phyloP scores from a whole-genome alignment of 2,329 filamentous ascomycete species.

The Penicillium carneum region DNA sequence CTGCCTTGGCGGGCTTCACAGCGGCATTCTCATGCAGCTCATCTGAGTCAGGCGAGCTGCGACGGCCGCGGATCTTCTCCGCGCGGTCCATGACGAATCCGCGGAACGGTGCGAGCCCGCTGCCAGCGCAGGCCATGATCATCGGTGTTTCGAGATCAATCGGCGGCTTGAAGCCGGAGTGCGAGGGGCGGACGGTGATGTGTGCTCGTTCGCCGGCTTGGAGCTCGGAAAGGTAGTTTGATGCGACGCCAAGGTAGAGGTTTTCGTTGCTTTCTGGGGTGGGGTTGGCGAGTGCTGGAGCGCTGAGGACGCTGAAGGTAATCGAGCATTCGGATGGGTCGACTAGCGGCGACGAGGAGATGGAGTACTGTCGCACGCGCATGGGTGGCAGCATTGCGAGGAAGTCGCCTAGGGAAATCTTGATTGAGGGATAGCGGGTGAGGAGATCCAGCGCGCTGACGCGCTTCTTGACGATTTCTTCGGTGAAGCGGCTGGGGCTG shows the following conservation, averaged over 20 bases:
- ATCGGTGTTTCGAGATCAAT: conserved; percentile 45
- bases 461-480: conserved; percentile 63
- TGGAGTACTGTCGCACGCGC: conserved; percentile 79
- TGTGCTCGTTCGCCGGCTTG: conserved; percentile 43
- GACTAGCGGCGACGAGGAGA: conserved; percentile 74
- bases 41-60: conserved; percentile 25
- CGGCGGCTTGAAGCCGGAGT: conserved; percentile 49
- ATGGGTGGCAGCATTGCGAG: conserved; percentile 77
- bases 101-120: conserved; percentile 68
- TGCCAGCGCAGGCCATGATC: conserved; percentile 53
- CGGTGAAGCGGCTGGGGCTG: conserved; percentile 52
- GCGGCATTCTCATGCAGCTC: conserved; percentile 21
- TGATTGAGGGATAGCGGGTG: conserved; percentile 66
- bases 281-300: conserved; percentile 54
- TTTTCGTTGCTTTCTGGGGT: conserved; percentile 53
- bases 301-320: conserved; percentile 72
- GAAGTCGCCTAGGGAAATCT: conserved; percentile 71
- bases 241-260: conserved; percentile 65
- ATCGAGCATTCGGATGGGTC: conserved; percentile 66
- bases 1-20: conserved; percentile 40
- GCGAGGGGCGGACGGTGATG: conserved; percentile 46
- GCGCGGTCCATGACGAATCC: conserved; percentile 70
- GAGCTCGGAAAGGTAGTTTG: conserved; percentile 64
- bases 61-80: conserved; percentile 41
- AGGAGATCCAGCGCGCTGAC: conserved; percentile 69